Conservation (phyloP, 2,329 filamentous ascomycete species). For the Ceratocystis harringtonii region DNA sequence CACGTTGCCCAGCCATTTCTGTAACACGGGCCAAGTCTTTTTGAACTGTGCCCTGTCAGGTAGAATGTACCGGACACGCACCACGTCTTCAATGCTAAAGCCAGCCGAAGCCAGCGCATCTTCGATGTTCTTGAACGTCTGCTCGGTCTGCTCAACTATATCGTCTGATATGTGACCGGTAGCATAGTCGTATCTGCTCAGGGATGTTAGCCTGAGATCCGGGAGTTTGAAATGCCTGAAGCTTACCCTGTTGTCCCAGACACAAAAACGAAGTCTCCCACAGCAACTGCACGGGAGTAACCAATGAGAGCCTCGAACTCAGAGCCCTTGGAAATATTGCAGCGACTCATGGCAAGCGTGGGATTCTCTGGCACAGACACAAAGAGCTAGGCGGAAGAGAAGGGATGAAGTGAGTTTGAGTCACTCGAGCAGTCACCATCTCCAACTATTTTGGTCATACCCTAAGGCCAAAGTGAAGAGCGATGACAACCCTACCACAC, state of each 20-base stretch:
- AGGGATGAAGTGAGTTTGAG: neutral
- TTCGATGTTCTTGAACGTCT: constrained; percentile 34
- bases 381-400: neutral
- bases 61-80: constrained; percentile 38
- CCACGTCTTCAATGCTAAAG: constrained; percentile 31
- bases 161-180: constrained; percentile 32
- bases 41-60: constrained; percentile 34
- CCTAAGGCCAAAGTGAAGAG: too few species aligned
- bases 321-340: constrained; percentile 33
- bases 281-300: constrained; percentile 39
- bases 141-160: constrained; percentile 35
- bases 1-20: constrained; percentile 35
- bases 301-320: constrained; percentile 38
- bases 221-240: neutral
- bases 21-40: constrained; percentile 35
- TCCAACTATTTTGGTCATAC: too few species aligned
- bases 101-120: constrained; percentile 32
- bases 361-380: neutral
- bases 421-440: too few species aligned
- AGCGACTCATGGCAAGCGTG: neutral
- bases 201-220: neutral
- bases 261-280: constrained; percentile 37
- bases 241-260: constrained; percentile 39
- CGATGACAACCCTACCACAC: too few species aligned
- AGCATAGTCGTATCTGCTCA: constrained; percentile 35